Conservation (phyloP, 495 filamentous ascomycete species). For the Penicillium antarcticum region DNA sequence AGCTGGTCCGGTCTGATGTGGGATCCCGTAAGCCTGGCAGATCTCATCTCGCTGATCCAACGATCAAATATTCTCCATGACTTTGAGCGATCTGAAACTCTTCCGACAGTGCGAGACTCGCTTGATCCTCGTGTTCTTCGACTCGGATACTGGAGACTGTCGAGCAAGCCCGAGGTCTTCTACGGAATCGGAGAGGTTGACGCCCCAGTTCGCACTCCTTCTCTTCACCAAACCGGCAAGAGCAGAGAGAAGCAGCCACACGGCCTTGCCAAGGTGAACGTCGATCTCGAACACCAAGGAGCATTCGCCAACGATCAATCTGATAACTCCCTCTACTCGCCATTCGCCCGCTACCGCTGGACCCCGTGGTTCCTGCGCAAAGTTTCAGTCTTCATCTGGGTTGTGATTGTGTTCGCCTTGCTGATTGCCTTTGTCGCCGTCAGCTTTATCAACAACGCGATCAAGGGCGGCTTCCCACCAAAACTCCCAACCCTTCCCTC, state of each 20-base stretch:
- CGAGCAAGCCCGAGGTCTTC: constrained; percentile 56
- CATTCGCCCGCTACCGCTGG: constrained; percentile 58
- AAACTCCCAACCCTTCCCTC: constrained; percentile 58
- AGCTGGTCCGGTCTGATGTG: constrained; percentile 73
- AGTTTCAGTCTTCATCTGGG: constrained; percentile 59
- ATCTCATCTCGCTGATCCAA: constrained; percentile 70
- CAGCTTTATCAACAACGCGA: constrained; percentile 69
- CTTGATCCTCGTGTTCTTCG: constrained; percentile 54
- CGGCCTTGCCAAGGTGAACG: constrained; percentile 28
- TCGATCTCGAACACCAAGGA: constrained; percentile 43
- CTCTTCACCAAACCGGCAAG: constrained; percentile 41
- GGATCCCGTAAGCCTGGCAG: constrained; percentile 78
- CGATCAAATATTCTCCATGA: constrained; percentile 73
- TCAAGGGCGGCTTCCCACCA: constrained; percentile 68
- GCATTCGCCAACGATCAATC: constrained; percentile 28
- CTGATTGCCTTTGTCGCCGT: constrained; percentile 71
- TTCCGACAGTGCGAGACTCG: constrained; percentile 41
- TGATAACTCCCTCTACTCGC: constrained; percentile 43
- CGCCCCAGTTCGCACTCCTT: constrained; percentile 52
- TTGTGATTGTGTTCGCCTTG: constrained; percentile 58
- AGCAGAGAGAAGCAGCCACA: constrained; percentile 29
- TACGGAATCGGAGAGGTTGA: constrained; percentile 65
- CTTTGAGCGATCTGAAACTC: constrained; percentile 59
- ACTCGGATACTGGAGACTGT: constrained; percentile 79
- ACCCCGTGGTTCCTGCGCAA: constrained; percentile 76